These are phyloP conservation scores for Parsonsia alboflavescens DNA, from an alignment of 257 asterid genomes.

Conservation along the genomic window DNA sequence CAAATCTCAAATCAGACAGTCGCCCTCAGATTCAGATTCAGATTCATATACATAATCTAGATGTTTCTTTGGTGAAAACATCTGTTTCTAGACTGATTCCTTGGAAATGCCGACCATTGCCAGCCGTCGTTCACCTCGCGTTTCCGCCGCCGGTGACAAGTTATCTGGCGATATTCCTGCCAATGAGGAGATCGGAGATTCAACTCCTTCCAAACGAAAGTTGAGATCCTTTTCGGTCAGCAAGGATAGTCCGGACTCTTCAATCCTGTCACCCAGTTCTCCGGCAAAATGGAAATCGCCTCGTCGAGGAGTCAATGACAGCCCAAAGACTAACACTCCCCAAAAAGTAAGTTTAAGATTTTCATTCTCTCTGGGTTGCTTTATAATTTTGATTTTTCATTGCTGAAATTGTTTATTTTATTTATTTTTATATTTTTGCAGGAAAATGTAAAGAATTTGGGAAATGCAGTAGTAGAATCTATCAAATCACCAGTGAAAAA, in stretches of 20 bases:
- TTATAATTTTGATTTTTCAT: not conserved
- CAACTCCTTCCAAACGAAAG: constrained; percentile 50
- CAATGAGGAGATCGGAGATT: constrained; percentile 18
- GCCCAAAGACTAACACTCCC: constrained; percentile 37
- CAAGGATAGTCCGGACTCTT: constrained; percentile 16
- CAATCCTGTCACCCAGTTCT: constrained; percentile 30
- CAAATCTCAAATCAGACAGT: not conserved
- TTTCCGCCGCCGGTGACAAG: constrained; percentile 7
- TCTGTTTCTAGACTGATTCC: not conserved
- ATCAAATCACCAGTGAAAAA: constrained; percentile 43
- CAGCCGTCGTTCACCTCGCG: constrained; percentile 30
- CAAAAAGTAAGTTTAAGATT: constrained; percentile 34
- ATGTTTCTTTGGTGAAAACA: not conserved
- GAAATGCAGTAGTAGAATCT: constrained; percentile 18
- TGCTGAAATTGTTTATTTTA: not conserved
- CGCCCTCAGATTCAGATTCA: not conserved
- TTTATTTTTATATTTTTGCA: not conserved
- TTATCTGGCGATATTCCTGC: not conserved
- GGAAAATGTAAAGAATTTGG: constrained; percentile 35
- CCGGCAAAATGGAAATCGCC: constrained; percentile 54
- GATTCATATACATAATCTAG: not conserved
- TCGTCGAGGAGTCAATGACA: constrained; percentile 35
- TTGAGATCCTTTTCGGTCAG: constrained; percentile 43
- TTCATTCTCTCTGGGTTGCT: not conserved
- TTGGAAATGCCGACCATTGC: constrained; percentile 52